Percentiles rank a stretch among this genome's conserved stretches.
phyloP scores from a whole-genome alignment of 345 rosid genomes.

The Eucalyptus leucophloia region DNA sequence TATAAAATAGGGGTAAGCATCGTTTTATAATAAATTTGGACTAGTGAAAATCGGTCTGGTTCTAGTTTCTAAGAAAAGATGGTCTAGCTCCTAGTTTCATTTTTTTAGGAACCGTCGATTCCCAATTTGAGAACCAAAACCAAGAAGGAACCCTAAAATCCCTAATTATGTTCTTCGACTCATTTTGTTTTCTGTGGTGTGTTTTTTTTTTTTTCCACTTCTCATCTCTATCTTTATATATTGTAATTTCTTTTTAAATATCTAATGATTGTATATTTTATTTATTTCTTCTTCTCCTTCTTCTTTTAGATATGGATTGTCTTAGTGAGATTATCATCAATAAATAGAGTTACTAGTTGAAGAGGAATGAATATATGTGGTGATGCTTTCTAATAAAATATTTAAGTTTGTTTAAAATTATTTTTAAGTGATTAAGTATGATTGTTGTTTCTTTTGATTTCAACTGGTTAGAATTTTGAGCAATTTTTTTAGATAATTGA shows the following conservation, averaged over 20 bases:
- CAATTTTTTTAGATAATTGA: neutral
- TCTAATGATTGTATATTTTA: too few species aligned
- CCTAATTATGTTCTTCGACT: neutral
- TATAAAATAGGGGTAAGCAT: neutral
- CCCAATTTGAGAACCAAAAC: too few species aligned
- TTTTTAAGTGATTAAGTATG: neutral
- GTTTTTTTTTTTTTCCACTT: neutral
- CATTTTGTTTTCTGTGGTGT: neutral
- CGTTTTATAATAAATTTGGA: rapidly evolving
- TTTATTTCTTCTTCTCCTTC: neutral
- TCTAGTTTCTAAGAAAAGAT: too few species aligned
- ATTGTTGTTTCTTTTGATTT: neutral
- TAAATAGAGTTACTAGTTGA: neutral
- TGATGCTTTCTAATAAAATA: neutral
- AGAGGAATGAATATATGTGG: neutral
- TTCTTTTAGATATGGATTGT: neutral
- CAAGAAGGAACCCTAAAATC: neutral
- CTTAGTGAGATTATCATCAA: neutral
- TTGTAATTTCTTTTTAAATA: too few species aligned
- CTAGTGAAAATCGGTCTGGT: rapidly evolving
- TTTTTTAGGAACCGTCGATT: neutral
- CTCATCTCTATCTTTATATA: neutral
- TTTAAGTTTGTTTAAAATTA: too few species aligned
- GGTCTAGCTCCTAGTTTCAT: neutral
- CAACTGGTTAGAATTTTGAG: neutral